These are phyloP conservation scores for Talaromyces albobiverticillius DNA, from an alignment of 2,329 filamentous ascomycete species.

Conservation along the genomic window DNA sequence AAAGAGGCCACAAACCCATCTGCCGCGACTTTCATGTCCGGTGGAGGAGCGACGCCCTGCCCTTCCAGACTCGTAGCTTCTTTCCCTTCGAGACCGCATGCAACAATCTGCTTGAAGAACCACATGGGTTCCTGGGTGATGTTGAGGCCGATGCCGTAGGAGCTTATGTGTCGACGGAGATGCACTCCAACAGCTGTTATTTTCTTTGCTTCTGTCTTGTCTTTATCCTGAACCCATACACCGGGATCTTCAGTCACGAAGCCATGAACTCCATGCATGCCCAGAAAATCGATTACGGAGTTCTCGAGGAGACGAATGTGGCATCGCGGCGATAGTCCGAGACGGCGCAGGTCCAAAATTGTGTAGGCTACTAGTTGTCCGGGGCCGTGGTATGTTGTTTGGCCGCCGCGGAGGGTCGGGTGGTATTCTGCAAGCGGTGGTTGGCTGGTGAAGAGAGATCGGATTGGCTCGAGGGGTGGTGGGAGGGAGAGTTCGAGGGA, in stretches of 20 bases:
- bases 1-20: slow-evolving; percentile 35
- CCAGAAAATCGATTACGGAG: slow-evolving; percentile 66
- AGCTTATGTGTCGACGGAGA: slow-evolving; percentile 75
- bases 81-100: slow-evolving; percentile 81
- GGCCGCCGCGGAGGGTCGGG: slow-evolving; percentile 76
- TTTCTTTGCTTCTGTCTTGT: slow-evolving; percentile 50
- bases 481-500: slow-evolving; percentile 40
- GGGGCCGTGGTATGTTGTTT: slow-evolving; percentile 93
- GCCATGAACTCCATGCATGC: slow-evolving; percentile 58
- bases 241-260: slow-evolving; percentile 74
- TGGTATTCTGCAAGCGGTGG: slow-evolving; percentile 58
- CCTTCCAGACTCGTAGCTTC: slow-evolving; percentile 69
- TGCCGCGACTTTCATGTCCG: slow-evolving; percentile 42
- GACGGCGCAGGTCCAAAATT: slow-evolving; percentile 72
- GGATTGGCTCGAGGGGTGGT: slow-evolving; percentile 35
- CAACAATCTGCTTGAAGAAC: slow-evolving; percentile 72
- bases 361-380: slow-evolving; percentile 93
- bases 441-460: slow-evolving; percentile 25
- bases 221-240: slow-evolving; percentile 62
- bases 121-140: slow-evolving; percentile 58
- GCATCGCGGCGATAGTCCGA: slow-evolving; percentile 66
- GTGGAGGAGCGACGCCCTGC: too few species aligned
- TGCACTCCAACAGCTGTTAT: slow-evolving; percentile 93
- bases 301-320: slow-evolving; percentile 79
- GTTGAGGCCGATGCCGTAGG: slow-evolving; percentile 74